These are phyloP conservation scores for Penicillium arizonense DNA, from an alignment of 495 filamentous ascomycete species.

Conservation along the genomic window DNA sequence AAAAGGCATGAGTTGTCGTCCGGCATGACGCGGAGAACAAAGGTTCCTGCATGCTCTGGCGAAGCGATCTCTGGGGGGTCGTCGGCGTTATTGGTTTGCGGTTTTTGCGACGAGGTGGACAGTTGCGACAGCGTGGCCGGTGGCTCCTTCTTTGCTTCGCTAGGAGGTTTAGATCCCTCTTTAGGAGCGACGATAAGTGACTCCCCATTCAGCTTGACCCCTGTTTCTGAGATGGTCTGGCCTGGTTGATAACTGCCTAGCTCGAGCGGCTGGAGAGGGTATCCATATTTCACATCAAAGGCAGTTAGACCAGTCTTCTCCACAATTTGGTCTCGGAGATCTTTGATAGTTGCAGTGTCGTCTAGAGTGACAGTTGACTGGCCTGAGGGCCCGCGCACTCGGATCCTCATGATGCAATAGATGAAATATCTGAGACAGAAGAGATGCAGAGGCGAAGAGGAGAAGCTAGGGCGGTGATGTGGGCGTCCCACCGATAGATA, in stretches of 20 bases:
- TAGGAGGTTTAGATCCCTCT: conserved; percentile 21
- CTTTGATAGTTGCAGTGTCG: conserved; percentile 61
- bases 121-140: conserved; percentile 16
- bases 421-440: not conserved
- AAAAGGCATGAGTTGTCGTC: conserved; percentile 97
- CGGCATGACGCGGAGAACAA: conserved; percentile 91
- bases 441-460: not conserved
- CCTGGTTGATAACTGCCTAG: conserved; percentile 49
- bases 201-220: conserved; percentile 75
- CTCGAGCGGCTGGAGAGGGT: conserved; percentile 67
- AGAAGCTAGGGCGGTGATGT: not conserved
- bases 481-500: conserved; percentile 7
- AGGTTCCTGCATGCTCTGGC: conserved; percentile 57
- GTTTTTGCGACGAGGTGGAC: conserved; percentile 17
- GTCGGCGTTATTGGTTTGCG: conserved; percentile 21
- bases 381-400: conserved; percentile 62
- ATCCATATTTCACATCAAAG: conserved; percentile 85
- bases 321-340: conserved; percentile 56
- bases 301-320: conserved; percentile 47
- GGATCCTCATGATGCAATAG: conserved; percentile 51
- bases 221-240: conserved; percentile 51
- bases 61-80: conserved; percentile 73
- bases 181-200: conserved; percentile 67
- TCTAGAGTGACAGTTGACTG: conserved; percentile 61
- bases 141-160: not conserved